Base-by-base conservation (phyloP, 2,329 filamentous ascomycete genomes). In the Paecilomyces dactylethromorphus region DNA sequence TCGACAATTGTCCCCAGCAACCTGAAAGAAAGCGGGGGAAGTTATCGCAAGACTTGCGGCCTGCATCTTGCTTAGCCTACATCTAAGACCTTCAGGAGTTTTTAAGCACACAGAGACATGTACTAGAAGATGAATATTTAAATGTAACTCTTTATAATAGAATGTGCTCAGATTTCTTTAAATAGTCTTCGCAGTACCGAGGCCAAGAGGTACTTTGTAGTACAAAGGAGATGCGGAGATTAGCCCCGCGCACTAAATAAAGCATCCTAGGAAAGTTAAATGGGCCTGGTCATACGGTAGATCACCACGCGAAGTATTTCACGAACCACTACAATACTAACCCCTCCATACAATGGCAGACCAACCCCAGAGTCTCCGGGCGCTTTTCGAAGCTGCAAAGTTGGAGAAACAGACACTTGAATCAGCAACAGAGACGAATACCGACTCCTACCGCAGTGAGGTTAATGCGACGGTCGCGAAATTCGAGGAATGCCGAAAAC, bases 401-500 rank as follows among this genome's bases (percentile, higher is more conserved):
- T 71, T 71, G 24, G 78, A 81, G 58, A 82, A 84, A 55, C 71
- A 77, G 59, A 74, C 74, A 49, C 73, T 96, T 56, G 87, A 91
- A 64, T 78, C 78, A 58, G 79, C 83, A n/a, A 82, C 81, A 65
- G 84, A 89, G 69, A 83, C 84, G 59, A 89, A 84, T 64, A 86
- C 84, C 24, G 78, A 85, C 33, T 74, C 79, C 58, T 93, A 88
- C 76, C 85, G 85, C 69, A 82, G 87, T 64, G 85, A 86, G 66
- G 82, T 96, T 65, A 79, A 80, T 60, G 76, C 81, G 45, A 84
- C 90, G 49, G 85, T 96, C 65, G 76, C 83, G 63, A 83, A 86
- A 56, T 93, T 96, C 76, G 81, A 89, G 68, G 81, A 89, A 72
- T 92, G 90, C 73, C 80, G 88, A 59, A 79, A 84, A 60, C 84